These are phyloP conservation scores for Fusarium fujikuroi DNA, from an alignment of 2,329 filamentous ascomycete species.

Conservation along the genomic window DNA sequence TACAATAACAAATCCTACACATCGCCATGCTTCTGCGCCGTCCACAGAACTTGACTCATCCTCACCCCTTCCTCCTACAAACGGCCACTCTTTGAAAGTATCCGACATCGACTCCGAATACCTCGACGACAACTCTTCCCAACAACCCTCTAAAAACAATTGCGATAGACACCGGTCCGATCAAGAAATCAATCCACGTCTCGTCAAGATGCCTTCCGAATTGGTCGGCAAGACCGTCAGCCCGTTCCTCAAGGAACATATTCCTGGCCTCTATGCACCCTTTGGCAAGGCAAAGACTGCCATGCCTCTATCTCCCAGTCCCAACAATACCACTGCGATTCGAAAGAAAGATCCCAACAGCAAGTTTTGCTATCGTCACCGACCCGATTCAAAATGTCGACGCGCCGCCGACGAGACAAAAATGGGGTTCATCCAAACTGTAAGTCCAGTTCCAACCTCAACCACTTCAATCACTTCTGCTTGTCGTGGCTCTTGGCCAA, in stretches of 20 bases:
- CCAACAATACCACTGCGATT: constrained; percentile 39
- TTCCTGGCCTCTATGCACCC: constrained; percentile 88
- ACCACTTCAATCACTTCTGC: not conserved
- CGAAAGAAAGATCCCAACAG: constrained; percentile 74
- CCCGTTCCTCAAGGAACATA: constrained; percentile 90
- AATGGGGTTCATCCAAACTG: constrained; percentile 93
- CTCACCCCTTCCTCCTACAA: constrained; percentile 18
- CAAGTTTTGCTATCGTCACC: constrained; percentile 94
- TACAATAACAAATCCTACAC: constrained; percentile 19
- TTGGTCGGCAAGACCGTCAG: constrained; percentile 82
- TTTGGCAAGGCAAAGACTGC: constrained; percentile 67
- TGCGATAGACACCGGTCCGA: constrained; percentile 63
- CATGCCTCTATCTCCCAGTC: constrained; percentile 21
- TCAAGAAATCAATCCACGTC: constrained; percentile 60
- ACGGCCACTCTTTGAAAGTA: constrained; percentile 30
- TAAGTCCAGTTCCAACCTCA: constrained; percentile 54
- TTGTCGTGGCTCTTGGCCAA: not conserved
- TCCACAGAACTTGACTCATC: constrained; percentile 16
- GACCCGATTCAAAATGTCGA: constrained; percentile 92
- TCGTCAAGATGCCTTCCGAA: constrained; percentile 69
- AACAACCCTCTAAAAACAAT: constrained; percentile 54
- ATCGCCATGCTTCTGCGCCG: constrained; percentile 37
- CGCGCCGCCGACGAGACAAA: constrained; percentile 93
- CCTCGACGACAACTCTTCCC: constrained; percentile 24
- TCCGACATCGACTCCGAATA: constrained; percentile 16